These are phyloP conservation scores for Nicotiana attenuata DNA, from an alignment of 257 asterid species.

Conservation along the genomic window DNA sequence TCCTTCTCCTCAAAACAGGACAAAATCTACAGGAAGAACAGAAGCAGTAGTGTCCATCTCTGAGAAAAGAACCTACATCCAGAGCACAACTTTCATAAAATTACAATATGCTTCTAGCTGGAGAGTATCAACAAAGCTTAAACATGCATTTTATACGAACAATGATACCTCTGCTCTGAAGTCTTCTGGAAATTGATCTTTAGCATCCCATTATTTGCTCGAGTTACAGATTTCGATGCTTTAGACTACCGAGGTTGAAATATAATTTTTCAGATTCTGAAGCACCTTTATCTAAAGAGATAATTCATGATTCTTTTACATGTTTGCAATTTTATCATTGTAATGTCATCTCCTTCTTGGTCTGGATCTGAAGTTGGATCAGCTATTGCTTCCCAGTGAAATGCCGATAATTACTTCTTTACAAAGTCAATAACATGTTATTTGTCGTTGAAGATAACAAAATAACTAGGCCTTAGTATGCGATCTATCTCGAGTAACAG, in stretches of 20 bases:
- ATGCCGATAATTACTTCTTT: slow-evolving; percentile 60
- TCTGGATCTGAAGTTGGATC: slow-evolving; percentile 48
- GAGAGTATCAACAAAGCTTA: slow-evolving; percentile 11
- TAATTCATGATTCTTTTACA: no score
- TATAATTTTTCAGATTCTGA: no score
- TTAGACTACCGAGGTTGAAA: no score
- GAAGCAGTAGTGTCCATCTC: slow-evolving; percentile 79
- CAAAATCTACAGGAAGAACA: slow-evolving; percentile 45
- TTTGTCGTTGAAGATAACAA: slow-evolving; percentile 62
- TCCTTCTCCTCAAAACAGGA: slow-evolving; percentile 90
- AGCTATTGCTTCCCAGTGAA: slow-evolving; percentile 84
- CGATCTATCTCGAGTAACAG: slow-evolving; percentile 92
- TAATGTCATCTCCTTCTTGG: slow-evolving; percentile 55
- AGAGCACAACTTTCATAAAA: slow-evolving; percentile 16
- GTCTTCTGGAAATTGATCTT: slow-evolving; percentile 76
- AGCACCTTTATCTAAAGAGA: no score
- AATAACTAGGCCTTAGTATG: slow-evolving; percentile 83
- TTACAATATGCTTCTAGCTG: slow-evolving; percentile 16
- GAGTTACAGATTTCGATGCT: no score
- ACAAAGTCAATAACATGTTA: slow-evolving; percentile 69
- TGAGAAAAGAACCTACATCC: slow-evolving; percentile 78
- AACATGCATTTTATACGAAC: background rate
- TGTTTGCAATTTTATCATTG: no score
- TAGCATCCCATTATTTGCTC: slow-evolving; percentile 53
- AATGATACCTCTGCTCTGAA: slow-evolving; percentile 80